These are phyloP conservation scores for Leptoxyphium fumago DNA, from an alignment of 2,329 filamentous ascomycete species.

Conservation along the genomic window DNA sequence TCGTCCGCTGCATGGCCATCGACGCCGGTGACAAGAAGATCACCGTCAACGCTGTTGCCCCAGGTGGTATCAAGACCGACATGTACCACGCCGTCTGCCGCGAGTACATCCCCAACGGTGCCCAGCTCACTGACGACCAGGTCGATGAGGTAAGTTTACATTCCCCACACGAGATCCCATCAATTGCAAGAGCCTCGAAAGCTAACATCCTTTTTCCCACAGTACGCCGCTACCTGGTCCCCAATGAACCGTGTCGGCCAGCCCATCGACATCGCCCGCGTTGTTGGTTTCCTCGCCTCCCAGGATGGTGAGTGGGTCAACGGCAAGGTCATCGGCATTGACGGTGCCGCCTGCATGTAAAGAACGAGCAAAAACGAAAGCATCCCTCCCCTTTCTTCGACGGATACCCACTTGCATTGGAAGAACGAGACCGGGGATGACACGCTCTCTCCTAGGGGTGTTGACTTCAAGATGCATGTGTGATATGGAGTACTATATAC, in stretches of 20 bases:
- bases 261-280: slow-evolving; percentile 52
- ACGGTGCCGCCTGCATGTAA: slow-evolving; percentile 27
- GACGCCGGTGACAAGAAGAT: slow-evolving; percentile 41
- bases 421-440: neutral
- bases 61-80: slow-evolving; percentile 41
- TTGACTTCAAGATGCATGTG: neutral
- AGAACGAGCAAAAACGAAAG: slow-evolving; percentile 1
- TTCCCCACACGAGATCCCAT: neutral
- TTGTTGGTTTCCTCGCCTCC: slow-evolving; percentile 45
- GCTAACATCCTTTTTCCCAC: neutral
- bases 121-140: slow-evolving; percentile 40
- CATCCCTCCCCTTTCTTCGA: neutral
- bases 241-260: slow-evolving; percentile 51
- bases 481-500: neutral
- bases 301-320: slow-evolving; percentile 44
- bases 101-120: slow-evolving; percentile 46
- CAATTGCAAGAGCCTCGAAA: neutral
- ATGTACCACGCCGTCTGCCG: slow-evolving; percentile 49
- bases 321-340: slow-evolving; percentile 38
- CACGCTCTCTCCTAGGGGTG: neutral
- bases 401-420: neutral
- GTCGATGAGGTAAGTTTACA: slow-evolving; percentile 34
- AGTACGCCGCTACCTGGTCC: slow-evolving; percentile 50
- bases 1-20: slow-evolving; percentile 40
- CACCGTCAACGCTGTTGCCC: slow-evolving; percentile 46